Conservation (phyloP, 495 filamentous ascomycete species). For the Lophiotrema nucula region DNA sequence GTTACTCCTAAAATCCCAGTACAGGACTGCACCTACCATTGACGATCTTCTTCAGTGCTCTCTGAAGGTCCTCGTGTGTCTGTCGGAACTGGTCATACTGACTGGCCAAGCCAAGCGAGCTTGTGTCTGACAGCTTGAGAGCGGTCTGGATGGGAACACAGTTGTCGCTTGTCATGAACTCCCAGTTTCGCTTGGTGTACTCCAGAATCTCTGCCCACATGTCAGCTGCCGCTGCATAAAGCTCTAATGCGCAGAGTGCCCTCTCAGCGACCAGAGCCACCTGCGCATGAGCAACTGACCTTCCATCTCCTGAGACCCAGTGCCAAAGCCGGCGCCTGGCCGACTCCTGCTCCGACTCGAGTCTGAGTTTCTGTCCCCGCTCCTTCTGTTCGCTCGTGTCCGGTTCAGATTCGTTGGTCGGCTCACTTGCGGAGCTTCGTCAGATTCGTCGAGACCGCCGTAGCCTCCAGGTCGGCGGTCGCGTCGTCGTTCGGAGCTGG, state of each 20-base stretch:
- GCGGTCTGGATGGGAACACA: conserved; percentile 92
- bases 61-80: conserved; percentile 80
- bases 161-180: conserved; percentile 79
- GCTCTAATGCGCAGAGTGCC: no score
- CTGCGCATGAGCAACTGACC: conserved; percentile 27
- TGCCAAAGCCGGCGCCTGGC: conserved; percentile 35
- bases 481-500: conserved; percentile 24
- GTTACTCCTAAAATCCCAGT: no score
- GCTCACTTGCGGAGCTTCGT: conserved; percentile 28
- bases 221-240: conserved; percentile 1
- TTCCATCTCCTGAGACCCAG: conserved; percentile 46
- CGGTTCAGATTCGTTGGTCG: conserved; percentile 38
- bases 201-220: conserved; percentile 54
- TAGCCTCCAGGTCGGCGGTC: conserved; percentile 45
- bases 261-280: no score
- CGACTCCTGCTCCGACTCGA: conserved; percentile 33
- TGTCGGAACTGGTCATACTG: conserved; percentile 79
- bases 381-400: conserved; percentile 34
- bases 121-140: conserved; percentile 87
- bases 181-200: conserved; percentile 84
- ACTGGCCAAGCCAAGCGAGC: conserved; percentile 85
- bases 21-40: conserved; percentile 56
- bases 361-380: conserved; percentile 30
- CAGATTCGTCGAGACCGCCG: conserved; percentile 37
- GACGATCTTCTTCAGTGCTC: conserved; percentile 89